Conservation (phyloP, 108 stramenopile species). For the Skeletonema potamos region DNA sequence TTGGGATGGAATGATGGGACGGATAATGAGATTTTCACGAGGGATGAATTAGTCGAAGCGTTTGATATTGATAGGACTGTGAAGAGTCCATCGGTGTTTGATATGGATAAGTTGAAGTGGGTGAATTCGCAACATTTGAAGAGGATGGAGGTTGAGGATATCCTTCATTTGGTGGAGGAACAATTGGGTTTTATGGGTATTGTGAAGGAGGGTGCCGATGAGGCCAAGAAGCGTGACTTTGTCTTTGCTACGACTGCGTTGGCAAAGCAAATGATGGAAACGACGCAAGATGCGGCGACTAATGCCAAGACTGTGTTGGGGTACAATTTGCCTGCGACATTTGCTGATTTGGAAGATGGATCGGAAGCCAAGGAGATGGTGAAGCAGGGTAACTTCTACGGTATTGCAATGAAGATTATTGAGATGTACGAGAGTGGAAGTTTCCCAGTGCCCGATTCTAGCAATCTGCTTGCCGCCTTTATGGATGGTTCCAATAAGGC, state of each 20-base stretch:
- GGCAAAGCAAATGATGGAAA: slow-evolving; percentile 92
- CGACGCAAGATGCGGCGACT: slow-evolving; percentile 80
- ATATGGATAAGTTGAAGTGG: slow-evolving; percentile 95
- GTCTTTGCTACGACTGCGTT: slow-evolving; percentile 77
- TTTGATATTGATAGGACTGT: slow-evolving; percentile 93
- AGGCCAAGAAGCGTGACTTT: slow-evolving; percentile 49
- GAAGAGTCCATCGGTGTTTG: slow-evolving; percentile 94
- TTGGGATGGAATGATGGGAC: slow-evolving; percentile 99
- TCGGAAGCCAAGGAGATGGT: slow-evolving; percentile 78
- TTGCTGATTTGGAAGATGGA: slow-evolving; percentile 65
- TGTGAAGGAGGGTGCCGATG: slow-evolving; percentile 53
- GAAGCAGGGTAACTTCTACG: slow-evolving; percentile 79
- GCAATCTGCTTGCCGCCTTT: slow-evolving; percentile 67
- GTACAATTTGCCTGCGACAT: slow-evolving; percentile 74
- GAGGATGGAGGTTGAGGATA: slow-evolving; percentile 58
- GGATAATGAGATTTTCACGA: slow-evolving; percentile 93
- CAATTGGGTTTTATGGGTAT: slow-evolving; percentile 62
- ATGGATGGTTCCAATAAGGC: slow-evolving; percentile 67
- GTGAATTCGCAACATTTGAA: slow-evolving; percentile 95
- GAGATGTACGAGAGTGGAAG: slow-evolving; percentile 52
- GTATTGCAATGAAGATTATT: slow-evolving; percentile 53
- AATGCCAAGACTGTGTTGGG: slow-evolving; percentile 82
- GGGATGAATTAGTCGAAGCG: slow-evolving; percentile 93
- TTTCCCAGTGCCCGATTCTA: slow-evolving; percentile 62
- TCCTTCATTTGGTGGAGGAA: slow-evolving; percentile 71